Conservation (phyloP, 2,329 filamentous ascomycete genomes). For the Fusarium duplospermum region DNA sequence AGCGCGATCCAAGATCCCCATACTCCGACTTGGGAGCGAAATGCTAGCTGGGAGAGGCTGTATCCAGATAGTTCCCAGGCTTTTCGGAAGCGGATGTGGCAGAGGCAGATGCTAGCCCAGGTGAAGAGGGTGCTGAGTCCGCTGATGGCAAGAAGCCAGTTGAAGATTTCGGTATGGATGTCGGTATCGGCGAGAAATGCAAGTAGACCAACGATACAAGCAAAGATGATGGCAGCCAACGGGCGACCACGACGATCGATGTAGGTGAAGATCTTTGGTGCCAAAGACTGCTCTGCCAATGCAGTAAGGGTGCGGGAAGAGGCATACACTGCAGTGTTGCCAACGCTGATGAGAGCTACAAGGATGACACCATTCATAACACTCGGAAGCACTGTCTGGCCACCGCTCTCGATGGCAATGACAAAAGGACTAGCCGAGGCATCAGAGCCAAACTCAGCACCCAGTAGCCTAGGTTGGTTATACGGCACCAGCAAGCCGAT, state of each 20-base stretch:
- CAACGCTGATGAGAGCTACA: slow-evolving; percentile 89
- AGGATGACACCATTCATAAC: slow-evolving; percentile 97
- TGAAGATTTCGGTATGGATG: slow-evolving; percentile 72
- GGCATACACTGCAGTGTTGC: slow-evolving; percentile 90
- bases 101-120: slow-evolving; percentile 84
- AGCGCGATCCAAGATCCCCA: slow-evolving; percentile 88
- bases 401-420: slow-evolving; percentile 86
- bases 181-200: slow-evolving; percentile 77
- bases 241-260: slow-evolving; percentile 85
- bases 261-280: slow-evolving; percentile 80
- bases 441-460: slow-evolving; percentile 65
- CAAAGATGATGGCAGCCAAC: slow-evolving; percentile 75
- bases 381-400: slow-evolving; percentile 81
- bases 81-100: slow-evolving; percentile 88
- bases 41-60: slow-evolving; percentile 79
- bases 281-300: slow-evolving; percentile 74
- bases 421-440: slow-evolving; percentile 90
- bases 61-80: slow-evolving; percentile 78
- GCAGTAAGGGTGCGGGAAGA: slow-evolving; percentile 70
- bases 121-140: slow-evolving; percentile 80
- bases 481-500: slow-evolving; percentile 86
- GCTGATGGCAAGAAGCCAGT: slow-evolving; percentile 83
- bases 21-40: slow-evolving; percentile 80
- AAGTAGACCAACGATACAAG: slow-evolving; percentile 76
- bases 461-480: slow-evolving; percentile 71